Evolutionary conservation across 192 early-diverging fungal genomes (phyloP), one percentile per base, ranked within the genome.

Genomic region (Coemansia sp.): DNA sequence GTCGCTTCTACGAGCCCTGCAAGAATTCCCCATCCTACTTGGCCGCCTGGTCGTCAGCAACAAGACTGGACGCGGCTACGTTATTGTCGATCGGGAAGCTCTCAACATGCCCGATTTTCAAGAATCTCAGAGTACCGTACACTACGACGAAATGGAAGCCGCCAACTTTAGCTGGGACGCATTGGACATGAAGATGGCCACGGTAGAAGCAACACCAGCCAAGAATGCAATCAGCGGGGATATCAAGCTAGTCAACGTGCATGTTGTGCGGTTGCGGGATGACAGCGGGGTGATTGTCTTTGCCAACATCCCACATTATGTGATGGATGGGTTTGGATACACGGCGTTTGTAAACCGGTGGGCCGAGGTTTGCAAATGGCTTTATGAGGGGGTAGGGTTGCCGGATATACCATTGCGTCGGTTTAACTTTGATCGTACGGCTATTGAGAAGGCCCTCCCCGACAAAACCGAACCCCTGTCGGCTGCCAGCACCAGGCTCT

Each of bases 21-120:
- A 36, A n/a, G 52, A 56, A 17, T 72, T 65, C 13, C 62, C 68
- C 8, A 65, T 72, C 8, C 36, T 65, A 7, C 53, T 53, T 1
- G 68, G 68, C 0, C 50, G 42, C 11, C 28, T 65, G 7, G 53
- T 43, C 6, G 3, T 44, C 4, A 45, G 55, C 12, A 20, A 21
- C 26, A 6, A 17, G n/a, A n/a, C n/a, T 3, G 56, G 50, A n/a
- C 48, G 21, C 4, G 55, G 45, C 2, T 47, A 39, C 18, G 46
- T 72, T 3, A 57, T 65, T 0, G 50, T 72, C 16, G 62, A 72
- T 27, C 44, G 27, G 16, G 11, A 41, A 25, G 43, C 56, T 26
- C 62, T 72, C 8, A 72, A 72, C 20, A 64, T 72, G 69, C 69
- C 69, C 29, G 62, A 65, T 27, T 72, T 65, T 40, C 4, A 49